Conservation (phyloP, 805 yeast genomes). For the Kluyveromyces lactis region DNA sequence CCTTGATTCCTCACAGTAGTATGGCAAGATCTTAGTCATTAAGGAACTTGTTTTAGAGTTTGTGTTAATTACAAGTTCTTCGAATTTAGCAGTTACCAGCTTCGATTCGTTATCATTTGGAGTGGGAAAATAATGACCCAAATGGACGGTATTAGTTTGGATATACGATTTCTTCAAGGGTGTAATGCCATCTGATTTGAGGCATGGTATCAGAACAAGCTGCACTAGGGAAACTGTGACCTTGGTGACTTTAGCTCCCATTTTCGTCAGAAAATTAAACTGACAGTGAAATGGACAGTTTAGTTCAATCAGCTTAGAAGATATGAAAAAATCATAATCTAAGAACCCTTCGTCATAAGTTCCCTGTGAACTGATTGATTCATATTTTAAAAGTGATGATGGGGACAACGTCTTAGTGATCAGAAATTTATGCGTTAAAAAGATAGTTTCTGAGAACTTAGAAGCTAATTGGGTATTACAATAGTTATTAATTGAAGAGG, state of each 20-base stretch:
- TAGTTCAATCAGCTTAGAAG: slow-evolving; percentile 7
- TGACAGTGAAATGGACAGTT: slow-evolving; percentile 6
- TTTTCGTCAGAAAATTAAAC: slow-evolving; percentile 1
- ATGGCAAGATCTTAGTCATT: slow-evolving; percentile 1
- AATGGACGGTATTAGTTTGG: background rate
- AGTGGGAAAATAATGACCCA: background rate
- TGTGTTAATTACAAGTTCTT: background rate
- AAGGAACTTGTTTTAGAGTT: background rate
- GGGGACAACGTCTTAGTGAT: slow-evolving; percentile 7
- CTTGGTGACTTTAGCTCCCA: background rate
- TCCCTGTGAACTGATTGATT: slow-evolving; percentile 1
- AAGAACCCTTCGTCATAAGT: slow-evolving; percentile 4
- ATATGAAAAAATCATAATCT: slow-evolving; percentile 6
- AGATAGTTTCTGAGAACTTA: slow-evolving; percentile 5
- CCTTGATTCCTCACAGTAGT: slow-evolving; percentile 4
- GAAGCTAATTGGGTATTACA: background rate
- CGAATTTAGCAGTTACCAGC: background rate
- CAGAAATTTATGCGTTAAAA: slow-evolving; percentile 3
- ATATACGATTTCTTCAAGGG: slow-evolving; percentile 2
- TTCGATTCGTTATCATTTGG: background rate
- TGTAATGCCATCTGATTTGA: slow-evolving; percentile 1
- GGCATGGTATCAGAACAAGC: slow-evolving; percentile 6
- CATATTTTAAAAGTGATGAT: background rate
- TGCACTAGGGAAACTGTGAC: slow-evolving; percentile 4
- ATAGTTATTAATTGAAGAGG: background rate